A percentile compares a stretch with the other conserved stretches of the same genome.
Evolutionary conservation across 306 rosid species (phyloP).

Genomic region (Phaseolus lunatus): DNA sequence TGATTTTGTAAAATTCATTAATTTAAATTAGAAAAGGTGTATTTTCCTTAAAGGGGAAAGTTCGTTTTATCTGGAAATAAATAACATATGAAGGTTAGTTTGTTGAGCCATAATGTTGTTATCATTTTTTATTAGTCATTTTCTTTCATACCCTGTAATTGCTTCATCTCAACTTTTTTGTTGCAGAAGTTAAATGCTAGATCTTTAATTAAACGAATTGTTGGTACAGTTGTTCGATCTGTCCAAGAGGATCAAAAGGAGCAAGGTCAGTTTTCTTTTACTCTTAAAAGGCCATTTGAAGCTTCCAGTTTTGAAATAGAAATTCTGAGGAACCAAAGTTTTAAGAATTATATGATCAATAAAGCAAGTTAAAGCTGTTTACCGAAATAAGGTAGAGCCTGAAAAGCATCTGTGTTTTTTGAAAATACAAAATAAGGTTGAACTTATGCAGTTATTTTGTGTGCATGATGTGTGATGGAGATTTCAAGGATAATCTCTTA

Average conservation of each 20-base stretch:
- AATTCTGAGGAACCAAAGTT: neutral
- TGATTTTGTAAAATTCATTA: conserved; percentile 7
- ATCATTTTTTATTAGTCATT: conserved; percentile 16
- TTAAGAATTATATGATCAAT: conserved; percentile 17
- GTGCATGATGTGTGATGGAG: conserved; percentile 9
- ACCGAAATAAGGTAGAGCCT: neutral
- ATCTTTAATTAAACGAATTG: conserved; percentile 84
- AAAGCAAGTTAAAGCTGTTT: conserved; percentile 17
- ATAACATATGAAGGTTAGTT: conserved; percentile 1
- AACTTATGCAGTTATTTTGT: conserved; percentile 1
- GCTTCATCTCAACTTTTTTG: conserved; percentile 41
- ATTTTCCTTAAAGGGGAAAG: neutral
- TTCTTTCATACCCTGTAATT: neutral
- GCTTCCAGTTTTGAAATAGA: conserved; percentile 15
- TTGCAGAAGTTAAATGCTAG: conserved; percentile 78
- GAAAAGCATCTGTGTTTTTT: neutral
- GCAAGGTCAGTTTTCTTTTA: conserved; percentile 66
- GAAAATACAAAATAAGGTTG: neutral
- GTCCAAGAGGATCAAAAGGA: conserved; percentile 93
- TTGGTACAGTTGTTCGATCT: conserved; percentile 94
- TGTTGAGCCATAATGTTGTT: conserved; percentile 8
- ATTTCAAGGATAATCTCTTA: conserved; percentile 6
- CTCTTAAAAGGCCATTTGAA: conserved; percentile 18
- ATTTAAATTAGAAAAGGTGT: neutral
- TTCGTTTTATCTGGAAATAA: neutral